These are phyloP conservation scores for Mycena belliarum DNA, from an alignment of 768 basidiomycete genomes.

Conservation along the genomic window DNA sequence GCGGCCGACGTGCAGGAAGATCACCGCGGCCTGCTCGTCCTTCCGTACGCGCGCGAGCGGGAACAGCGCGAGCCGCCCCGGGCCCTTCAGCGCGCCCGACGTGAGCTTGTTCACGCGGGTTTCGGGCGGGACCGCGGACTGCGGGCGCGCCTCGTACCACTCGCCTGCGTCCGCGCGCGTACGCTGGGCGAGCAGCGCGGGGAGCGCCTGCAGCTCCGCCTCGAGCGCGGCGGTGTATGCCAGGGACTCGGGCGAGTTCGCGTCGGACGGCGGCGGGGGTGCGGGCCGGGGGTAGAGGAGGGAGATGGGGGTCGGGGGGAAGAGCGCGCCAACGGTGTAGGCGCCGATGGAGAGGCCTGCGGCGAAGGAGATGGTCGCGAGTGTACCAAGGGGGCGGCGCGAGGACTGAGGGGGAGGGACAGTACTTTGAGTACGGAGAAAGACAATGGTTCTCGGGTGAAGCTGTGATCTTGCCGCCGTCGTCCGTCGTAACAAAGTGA, in stretches of 20 bases:
- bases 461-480: no score
- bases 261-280: constrained; percentile 62
- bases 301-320: constrained; percentile 64
- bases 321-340: constrained; percentile 64
- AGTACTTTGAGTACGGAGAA: not conserved
- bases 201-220: constrained; percentile 62
- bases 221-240: constrained; percentile 66
- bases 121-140: constrained; percentile 66
- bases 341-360: constrained; percentile 39
- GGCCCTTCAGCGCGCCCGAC: constrained; percentile 82
- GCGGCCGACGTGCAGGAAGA: constrained; percentile 80
- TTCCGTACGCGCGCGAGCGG: constrained; percentile 73
- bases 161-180: constrained; percentile 47
- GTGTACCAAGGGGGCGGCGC: not conserved
- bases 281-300: constrained; percentile 78
- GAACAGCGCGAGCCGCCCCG: constrained; percentile 78
- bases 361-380: constrained; percentile 23
- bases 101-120: constrained; percentile 81
- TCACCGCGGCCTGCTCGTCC: constrained; percentile 74
- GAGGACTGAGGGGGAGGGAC: not conserved
- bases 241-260: constrained; percentile 56
- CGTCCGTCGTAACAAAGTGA: no score
- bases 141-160: constrained; percentile 84
- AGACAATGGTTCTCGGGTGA: no score
- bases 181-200: constrained; percentile 54